A percentile compares a stretch with the other conserved stretches of the same genome.
Evolutionary conservation across 768 basidiomycete species (phyloP).

Genomic region (Boletus eberwhitei): DNA sequence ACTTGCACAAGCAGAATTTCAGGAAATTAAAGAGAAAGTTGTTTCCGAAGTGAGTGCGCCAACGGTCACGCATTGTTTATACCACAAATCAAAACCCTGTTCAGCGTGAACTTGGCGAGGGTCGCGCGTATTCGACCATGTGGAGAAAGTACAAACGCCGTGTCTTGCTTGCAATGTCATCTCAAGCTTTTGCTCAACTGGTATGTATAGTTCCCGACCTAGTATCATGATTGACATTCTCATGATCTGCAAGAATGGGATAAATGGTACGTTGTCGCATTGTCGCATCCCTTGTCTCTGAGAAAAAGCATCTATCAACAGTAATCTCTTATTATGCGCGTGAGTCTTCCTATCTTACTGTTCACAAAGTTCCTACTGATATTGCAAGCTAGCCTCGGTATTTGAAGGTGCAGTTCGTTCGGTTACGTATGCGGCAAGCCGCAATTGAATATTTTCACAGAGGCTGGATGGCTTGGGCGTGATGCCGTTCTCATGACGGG

Average conservation of each 20-base stretch:
- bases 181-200: constrained; percentile 92
- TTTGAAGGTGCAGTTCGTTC: constrained; percentile 67
- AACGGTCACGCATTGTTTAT: not conserved
- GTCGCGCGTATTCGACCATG: constrained; percentile 73
- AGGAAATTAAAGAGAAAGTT: constrained; percentile 83
- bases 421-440: not conserved
- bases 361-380: constrained; percentile 7
- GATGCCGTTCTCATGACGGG: constrained; percentile 96
- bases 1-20: constrained; percentile 76
- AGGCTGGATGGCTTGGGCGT: constrained; percentile 93
- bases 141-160: constrained; percentile 86
- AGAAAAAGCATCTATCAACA: constrained; percentile 26
- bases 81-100: not conserved
- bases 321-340: constrained; percentile 95
- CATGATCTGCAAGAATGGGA: constrained; percentile 67
- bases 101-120: constrained; percentile 74
- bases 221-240: not conserved
- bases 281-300: constrained; percentile 4
- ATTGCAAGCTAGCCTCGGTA: constrained; percentile 60
- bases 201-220: constrained; percentile 41
- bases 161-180: constrained; percentile 91
- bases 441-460: constrained; percentile 37
- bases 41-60: constrained; percentile 53
- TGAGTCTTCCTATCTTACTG: constrained; percentile 38
- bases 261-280: constrained; percentile 63